phyloP scores from a whole-genome alignment of 192 early-diverging fungal genomes.

The Jimgerdemannia flammicorona region DNA sequence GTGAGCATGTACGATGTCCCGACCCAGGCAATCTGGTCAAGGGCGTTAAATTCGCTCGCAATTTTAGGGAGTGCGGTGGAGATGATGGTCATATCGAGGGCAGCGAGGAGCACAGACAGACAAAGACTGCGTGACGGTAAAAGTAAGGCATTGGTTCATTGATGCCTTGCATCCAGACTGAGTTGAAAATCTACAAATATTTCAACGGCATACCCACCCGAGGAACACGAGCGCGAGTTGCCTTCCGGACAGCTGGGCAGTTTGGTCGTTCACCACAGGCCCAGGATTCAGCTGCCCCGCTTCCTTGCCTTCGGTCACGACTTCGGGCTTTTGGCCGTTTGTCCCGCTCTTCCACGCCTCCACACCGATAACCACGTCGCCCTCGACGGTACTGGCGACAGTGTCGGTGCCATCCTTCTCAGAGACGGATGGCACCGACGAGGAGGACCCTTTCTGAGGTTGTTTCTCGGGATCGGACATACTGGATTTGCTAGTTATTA shows the following conservation, averaged over 20 bases:
- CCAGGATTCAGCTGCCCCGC: not conserved
- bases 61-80: constrained; percentile 63
- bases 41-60: constrained; percentile 54
- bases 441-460: not conserved
- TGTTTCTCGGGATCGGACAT: not conserved
- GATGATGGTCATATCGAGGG: constrained; percentile 77
- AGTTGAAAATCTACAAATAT: not conserved
- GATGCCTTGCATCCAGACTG: not conserved
- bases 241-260: not conserved
- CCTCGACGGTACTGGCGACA: not conserved
- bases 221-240: not conserved
- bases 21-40: constrained; percentile 59
- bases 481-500: no score
- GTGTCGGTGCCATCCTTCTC: not conserved
- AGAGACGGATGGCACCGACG: not conserved
- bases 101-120: constrained; percentile 57
- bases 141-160: not conserved
- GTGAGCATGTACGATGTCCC: constrained; percentile 62
- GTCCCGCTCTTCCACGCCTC: not conserved
- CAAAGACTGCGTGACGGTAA: constrained; percentile 18
- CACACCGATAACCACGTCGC: not conserved
- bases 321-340: not conserved
- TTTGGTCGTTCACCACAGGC: not conserved
- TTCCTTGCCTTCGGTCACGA: not conserved
- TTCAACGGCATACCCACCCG: not conserved